Evolutionary conservation across 1,284 basidiomycete genomes (phyloP).

Genomic region (Naganishia albida): DNA sequence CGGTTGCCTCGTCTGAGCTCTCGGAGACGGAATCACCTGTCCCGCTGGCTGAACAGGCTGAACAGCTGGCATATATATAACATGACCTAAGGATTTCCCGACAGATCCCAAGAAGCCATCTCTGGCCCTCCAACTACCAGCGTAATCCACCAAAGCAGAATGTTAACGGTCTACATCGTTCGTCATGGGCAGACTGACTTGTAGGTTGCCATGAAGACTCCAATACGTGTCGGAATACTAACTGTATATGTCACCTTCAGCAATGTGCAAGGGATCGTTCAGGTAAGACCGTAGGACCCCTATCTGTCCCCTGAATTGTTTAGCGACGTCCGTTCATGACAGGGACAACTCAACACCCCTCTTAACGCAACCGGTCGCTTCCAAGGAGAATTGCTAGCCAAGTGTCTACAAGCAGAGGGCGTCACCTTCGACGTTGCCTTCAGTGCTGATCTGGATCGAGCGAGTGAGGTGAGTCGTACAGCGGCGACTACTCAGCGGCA

Average conservation of each 20-base stretch:
- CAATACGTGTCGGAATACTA: neutral
- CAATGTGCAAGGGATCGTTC: neutral
- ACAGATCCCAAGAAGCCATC: no score
- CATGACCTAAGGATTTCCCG: no score
- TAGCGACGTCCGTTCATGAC: neutral
- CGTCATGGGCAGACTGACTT: constrained; percentile 6
- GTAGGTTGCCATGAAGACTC: constrained; percentile 38
- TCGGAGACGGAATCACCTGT: no score
- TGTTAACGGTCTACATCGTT: constrained; percentile 3
- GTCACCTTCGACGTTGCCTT: neutral
- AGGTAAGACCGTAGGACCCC: no score
- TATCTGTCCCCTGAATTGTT: neutral
- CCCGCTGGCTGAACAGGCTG: no score
- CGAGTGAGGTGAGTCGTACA: neutral
- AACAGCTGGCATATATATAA: no score
- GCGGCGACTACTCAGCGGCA: neutral
- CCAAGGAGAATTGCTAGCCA: neutral
- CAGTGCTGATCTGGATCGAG: neutral
- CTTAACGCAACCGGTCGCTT: neutral
- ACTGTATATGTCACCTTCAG: neutral
- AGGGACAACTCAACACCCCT: neutral
- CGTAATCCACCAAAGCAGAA: neutral
- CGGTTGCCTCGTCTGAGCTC: no score
- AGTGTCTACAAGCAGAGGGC: neutral
- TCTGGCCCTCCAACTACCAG: neutral